Percentiles rank a stretch among this genome's conserved stretches.
Conservation (phyloP, 139 green algal species). For the Eudorina sp. region DNA sequence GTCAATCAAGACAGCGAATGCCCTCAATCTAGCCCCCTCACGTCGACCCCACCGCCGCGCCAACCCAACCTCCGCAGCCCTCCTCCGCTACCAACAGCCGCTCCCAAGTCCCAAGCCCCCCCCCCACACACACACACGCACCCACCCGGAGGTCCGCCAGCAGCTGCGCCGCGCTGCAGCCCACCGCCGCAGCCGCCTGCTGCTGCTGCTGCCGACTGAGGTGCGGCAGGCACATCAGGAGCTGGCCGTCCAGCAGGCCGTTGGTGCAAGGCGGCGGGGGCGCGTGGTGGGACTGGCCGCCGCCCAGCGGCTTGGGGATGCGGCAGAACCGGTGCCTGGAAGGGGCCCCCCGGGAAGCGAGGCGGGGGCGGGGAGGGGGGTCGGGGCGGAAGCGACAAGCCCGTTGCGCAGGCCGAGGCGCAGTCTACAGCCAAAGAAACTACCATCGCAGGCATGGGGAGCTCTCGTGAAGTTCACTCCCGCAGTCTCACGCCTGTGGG, state of each 20-base stretch:
- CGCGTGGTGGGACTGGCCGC: conserved; percentile 37
- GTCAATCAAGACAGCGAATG: no score
- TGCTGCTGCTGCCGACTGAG: conserved; percentile 33
- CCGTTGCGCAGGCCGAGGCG: no score
- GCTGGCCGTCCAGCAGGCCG: conserved; percentile 73
- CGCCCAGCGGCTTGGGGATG: conserved; percentile 50
- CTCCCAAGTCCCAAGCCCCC: neutral
- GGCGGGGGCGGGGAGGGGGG: neutral
- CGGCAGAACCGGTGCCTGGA: conserved; percentile 58
- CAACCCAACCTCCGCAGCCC: no score
- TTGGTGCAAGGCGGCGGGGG: conserved; percentile 16
- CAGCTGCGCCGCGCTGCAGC: neutral
- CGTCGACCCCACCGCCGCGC: no score
- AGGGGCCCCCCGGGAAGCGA: no score
- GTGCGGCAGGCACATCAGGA: conserved; percentile 63
- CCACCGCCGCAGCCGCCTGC: neutral
- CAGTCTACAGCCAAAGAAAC: no score
- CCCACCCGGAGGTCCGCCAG: conserved; percentile 8
- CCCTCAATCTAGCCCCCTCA: no score
- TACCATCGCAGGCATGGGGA: no score
- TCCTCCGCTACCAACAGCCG: neutral
- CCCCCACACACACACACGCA: neutral
- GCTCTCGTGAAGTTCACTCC: no score
- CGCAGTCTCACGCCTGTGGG: no score
- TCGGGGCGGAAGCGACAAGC: no score